A percentile compares a stretch with the other conserved stretches of the same genome.
Conservation (phyloP, 768 basidiomycete genomes). For the Butyriboletus loyo region DNA sequence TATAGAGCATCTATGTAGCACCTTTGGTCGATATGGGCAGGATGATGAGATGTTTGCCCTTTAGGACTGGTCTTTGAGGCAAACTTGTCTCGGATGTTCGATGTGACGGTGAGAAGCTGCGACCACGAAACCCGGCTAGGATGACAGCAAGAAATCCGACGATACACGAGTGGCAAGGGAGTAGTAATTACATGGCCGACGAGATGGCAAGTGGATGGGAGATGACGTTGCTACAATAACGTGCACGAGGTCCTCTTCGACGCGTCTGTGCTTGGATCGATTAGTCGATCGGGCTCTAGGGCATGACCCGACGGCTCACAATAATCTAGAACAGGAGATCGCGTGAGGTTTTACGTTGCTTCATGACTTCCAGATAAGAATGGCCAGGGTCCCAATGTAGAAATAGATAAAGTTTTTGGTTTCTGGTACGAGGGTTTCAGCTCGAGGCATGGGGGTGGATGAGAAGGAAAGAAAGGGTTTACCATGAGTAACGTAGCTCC, state of each 20-base stretch:
- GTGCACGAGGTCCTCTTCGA: slow-evolving; percentile 17
- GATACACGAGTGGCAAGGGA: slow-evolving; percentile 14
- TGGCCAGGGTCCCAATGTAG: slow-evolving; percentile 88
- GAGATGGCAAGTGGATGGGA: slow-evolving; percentile 13
- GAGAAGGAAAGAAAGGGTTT: slow-evolving; percentile 20
- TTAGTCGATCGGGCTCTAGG: background rate
- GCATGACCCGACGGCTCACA: slow-evolving; percentile 12
- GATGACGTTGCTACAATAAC: slow-evolving; percentile 25
- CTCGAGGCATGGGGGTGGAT: background rate
- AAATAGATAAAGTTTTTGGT: slow-evolving; percentile 99
- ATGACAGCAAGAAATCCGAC: slow-evolving; percentile 11
- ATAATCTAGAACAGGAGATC: slow-evolving; percentile 22
- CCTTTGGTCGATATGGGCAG: background rate
- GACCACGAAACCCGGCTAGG: background rate
- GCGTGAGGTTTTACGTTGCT: slow-evolving; percentile 10
- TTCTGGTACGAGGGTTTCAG: slow-evolving; percentile 49
- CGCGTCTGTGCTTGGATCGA: slow-evolving; percentile 12
- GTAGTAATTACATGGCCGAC: slow-evolving; percentile 27
- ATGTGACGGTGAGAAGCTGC: background rate
- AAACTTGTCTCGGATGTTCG: background rate
- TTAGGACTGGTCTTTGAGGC: background rate
- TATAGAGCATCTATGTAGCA: slow-evolving; percentile 9
- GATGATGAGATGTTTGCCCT: background rate
- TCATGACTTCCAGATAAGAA: slow-evolving; percentile 94
- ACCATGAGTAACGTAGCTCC: slow-evolving; percentile 98